Conservation (phyloP, 73 alveolate species). For the Paramecium bursaria region DNA sequence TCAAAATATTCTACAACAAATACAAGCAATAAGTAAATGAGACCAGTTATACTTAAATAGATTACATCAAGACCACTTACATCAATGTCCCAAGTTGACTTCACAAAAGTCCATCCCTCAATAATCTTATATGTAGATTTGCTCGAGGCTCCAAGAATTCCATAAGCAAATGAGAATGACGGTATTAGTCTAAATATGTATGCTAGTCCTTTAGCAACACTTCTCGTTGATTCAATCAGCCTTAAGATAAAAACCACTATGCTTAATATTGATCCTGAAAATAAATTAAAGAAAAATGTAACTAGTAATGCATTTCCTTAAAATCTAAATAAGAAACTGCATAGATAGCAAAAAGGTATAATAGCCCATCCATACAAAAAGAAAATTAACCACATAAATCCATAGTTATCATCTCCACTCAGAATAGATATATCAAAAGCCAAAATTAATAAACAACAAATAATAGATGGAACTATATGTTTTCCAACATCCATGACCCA, state of each 20-base stretch:
- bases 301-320: slow-evolving; percentile 76
- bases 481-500: slow-evolving; percentile 86
- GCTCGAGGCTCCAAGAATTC: slow-evolving; percentile 66
- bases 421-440: slow-evolving; percentile 74
- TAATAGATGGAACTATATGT: slow-evolving; percentile 81
- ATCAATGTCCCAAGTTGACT: slow-evolving; percentile 59
- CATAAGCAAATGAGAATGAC: slow-evolving; percentile 74
- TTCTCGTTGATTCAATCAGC: slow-evolving; percentile 74
- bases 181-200: slow-evolving; percentile 84
- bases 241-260: slow-evolving; percentile 71
- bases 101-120: slow-evolving; percentile 59
- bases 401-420: slow-evolving; percentile 58
- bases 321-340: slow-evolving; percentile 72
- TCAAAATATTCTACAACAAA: slow-evolving; percentile 69
- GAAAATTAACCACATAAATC: slow-evolving; percentile 74
- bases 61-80: slow-evolving; percentile 71
- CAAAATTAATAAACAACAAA: slow-evolving; percentile 73
- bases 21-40: slow-evolving; percentile 48
- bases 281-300: slow-evolving; percentile 74
- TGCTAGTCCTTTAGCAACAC: slow-evolving; percentile 64
- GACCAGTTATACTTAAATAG: slow-evolving; percentile 28
- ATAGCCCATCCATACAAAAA: slow-evolving; percentile 80
- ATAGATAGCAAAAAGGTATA: slow-evolving; percentile 79
- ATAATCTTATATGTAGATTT: slow-evolving; percentile 56
- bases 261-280: slow-evolving; percentile 75